Base-by-base conservation (phyloP, 805 yeast genomes). In the Teunomyces tritomae region DNA sequence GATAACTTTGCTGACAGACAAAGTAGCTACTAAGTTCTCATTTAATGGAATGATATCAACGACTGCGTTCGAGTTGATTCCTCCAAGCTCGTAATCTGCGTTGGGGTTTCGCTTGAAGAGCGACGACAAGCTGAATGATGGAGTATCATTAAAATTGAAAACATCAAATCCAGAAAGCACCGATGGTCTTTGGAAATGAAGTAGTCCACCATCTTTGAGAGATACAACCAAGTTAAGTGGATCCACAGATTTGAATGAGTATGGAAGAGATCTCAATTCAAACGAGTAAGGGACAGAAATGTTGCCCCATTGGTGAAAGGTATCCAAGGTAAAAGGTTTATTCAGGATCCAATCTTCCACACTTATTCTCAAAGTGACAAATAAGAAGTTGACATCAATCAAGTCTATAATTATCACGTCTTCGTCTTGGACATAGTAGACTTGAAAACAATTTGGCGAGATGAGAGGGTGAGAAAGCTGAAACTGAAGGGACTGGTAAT, bases 121-220 rank as follows among this genome's bases (percentile, higher is more conserved):
- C 4, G 64, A 58, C 8, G 54, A 58, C 34, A 68, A 57, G 47
- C 58, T 58, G 57, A 57, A 64, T 64, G 56, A 74, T 55, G 67
- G 50, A 4, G 58, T 39, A 37, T 84, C 90, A 49, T 74, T 77
- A 62, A 85, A 86, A 27, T 81, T 65, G 39, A 61, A 63, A 8
- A 78, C 79, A 48, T 68, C 79, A 36, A 69, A 62, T 20, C 64
- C 70, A 3, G 51, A 53, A 27, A 73, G 61, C 8, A 46, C 39
- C 10, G 26, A n/a, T 0, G 54, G 35, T 54, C 82, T 68, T 30
- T 57, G 55, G 48, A 86, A 69, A 39, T 82, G 83, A 43, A 89
- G 65, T 36, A 90, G 62, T 1, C 91, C 89, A 24, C 97, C 97
- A 65, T 91, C 96, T 39, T 76, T 74, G 43, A 90, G 70, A 4